phyloP scores from a whole-genome alignment of 2,329 filamentous ascomycete genomes.

The Cryoendolithus antarcticus region DNA sequence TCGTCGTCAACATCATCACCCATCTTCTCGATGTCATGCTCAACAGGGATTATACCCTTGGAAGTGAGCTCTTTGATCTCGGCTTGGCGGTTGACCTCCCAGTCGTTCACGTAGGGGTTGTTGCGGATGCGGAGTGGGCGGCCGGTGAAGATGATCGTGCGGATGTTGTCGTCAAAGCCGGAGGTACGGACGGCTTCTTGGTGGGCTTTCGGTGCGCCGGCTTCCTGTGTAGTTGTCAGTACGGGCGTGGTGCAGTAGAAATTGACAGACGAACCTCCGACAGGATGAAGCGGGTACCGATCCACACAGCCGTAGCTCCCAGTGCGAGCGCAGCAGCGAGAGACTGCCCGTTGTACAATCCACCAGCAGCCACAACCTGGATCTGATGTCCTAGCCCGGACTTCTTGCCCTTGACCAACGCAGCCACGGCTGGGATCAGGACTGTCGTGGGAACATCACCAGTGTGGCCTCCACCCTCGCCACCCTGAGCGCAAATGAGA shows the following conservation, averaged over 20 bases:
- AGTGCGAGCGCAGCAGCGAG: slow-evolving; percentile 86
- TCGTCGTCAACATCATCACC: slow-evolving; percentile 59
- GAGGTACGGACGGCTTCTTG: slow-evolving; percentile 90
- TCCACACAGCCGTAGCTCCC: slow-evolving; percentile 86
- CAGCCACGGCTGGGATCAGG: slow-evolving; percentile 83
- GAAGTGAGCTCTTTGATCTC: slow-evolving; percentile 88
- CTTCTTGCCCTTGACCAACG: slow-evolving; percentile 67
- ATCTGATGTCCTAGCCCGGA: slow-evolving; percentile 77
- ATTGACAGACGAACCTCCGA: slow-evolving; percentile 39
- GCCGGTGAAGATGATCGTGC: slow-evolving; percentile 97
- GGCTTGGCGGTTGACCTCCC: slow-evolving; percentile 78
- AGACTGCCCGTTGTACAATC: slow-evolving; percentile 84
- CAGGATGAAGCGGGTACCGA: slow-evolving; percentile 91
- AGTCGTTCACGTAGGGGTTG: slow-evolving; percentile 89
- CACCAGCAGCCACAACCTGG: slow-evolving; percentile 85
- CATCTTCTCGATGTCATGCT: slow-evolving; percentile 83
- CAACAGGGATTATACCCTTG: slow-evolving; percentile 86
- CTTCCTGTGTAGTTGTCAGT: slow-evolving; percentile 43
- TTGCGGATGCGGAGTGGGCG: slow-evolving; percentile 85
- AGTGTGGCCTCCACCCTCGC: slow-evolving; percentile 71
- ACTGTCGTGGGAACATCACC: slow-evolving; percentile 85
- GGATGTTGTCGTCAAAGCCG: slow-evolving; percentile 87
- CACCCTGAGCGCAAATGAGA: slow-evolving; percentile 96
- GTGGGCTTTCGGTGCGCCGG: slow-evolving; percentile 82
- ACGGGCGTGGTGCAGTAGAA: slow-evolving; percentile 5